A percentile compares a stretch with the other conserved stretches of the same genome.
Conservation (phyloP, 495 filamentous ascomycete species). For the Gamarada debralockiae region DNA sequence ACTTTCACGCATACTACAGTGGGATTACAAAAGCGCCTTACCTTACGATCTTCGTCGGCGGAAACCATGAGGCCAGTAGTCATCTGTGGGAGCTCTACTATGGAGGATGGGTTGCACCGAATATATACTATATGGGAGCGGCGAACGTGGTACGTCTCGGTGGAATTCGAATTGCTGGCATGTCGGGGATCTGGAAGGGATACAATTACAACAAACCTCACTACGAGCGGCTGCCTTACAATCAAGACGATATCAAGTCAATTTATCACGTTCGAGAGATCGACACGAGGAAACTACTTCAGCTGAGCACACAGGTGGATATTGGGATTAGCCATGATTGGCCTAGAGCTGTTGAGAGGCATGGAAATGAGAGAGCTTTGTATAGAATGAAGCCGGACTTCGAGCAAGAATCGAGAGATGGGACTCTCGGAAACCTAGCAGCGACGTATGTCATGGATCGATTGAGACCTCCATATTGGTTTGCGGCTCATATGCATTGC, state of each 20-base stretch:
- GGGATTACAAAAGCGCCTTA: conserved; percentile 74
- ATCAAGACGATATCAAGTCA: conserved; percentile 60
- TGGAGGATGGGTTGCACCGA: conserved; percentile 94
- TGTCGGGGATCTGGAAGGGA: conserved; percentile 91
- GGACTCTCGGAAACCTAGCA: conserved; percentile 71
- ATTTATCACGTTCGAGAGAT: conserved; percentile 88
- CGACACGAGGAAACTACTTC: conserved; percentile 88
- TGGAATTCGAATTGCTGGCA: conserved; percentile 78
- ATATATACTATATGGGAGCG: conserved; percentile 94
- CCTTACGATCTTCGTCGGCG: conserved; percentile 85
- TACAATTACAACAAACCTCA: conserved; percentile 80
- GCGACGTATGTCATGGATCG: conserved; percentile 75
- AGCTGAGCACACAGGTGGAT: conserved; percentile 78
- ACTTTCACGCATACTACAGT: conserved; percentile 92
- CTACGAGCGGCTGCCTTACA: conserved; percentile 84
- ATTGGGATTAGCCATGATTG: conserved; percentile 93
- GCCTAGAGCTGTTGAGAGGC: conserved; percentile 75
- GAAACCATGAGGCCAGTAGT: conserved; percentile 91
- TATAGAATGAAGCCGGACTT: conserved; percentile 72
- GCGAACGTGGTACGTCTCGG: conserved; percentile 83
- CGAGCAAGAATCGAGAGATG: conserved; percentile 63
- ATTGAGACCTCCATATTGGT: conserved; percentile 82
- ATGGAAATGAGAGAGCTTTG: conserved; percentile 59
- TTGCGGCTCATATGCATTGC: conserved; percentile 88
- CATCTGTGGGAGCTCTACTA: conserved; percentile 89